These are phyloP conservation scores for Rugosomyces carneus DNA, from an alignment of 1,284 basidiomycete species.

Conservation along the genomic window DNA sequence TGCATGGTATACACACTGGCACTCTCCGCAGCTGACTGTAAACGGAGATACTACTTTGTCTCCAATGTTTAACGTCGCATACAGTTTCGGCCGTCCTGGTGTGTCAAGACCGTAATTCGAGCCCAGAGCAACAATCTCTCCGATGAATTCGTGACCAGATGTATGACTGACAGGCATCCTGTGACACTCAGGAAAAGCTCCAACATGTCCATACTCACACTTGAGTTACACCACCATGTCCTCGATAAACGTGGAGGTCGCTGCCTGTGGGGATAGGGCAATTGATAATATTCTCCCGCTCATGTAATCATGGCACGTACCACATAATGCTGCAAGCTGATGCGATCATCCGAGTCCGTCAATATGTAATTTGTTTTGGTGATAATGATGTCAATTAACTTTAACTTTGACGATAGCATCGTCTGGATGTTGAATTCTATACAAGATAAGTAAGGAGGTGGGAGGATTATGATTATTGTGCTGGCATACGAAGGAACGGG, in stretches of 20 bases:
- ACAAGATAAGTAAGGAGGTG: background rate
- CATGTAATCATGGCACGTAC: conserved; percentile 23
- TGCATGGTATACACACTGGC: conserved; percentile 46
- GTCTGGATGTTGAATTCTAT: conserved; percentile 62
- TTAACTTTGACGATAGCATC: conserved; percentile 72
- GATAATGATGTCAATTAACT: conserved; percentile 3
- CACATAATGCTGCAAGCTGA: conserved; percentile 70
- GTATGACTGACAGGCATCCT: conserved; percentile 38
- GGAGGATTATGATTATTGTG: background rate
- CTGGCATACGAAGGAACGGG: conserved; percentile 48
- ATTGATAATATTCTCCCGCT: background rate
- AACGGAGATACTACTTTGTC: conserved; percentile 88
- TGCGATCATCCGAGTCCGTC: background rate
- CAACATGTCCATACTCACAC: conserved; percentile 23
- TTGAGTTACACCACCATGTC: conserved; percentile 36
- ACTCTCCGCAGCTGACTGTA: conserved; percentile 77
- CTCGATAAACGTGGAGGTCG: conserved; percentile 78
- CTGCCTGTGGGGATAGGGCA: conserved; percentile 35
- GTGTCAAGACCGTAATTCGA: conserved; percentile 44
- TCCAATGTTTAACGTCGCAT: conserved; percentile 65
- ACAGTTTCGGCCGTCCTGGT: conserved; percentile 51
- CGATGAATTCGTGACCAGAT: conserved; percentile 82
- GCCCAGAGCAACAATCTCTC: conserved; percentile 72
- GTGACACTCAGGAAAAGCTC: background rate
- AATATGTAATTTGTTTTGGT: background rate